A percentile compares a stretch with the other conserved stretches of the same genome.
Evolutionary conservation across 1,139 yeast genomes (phyloP).

Genomic region (Geotrichum europaeum): DNA sequence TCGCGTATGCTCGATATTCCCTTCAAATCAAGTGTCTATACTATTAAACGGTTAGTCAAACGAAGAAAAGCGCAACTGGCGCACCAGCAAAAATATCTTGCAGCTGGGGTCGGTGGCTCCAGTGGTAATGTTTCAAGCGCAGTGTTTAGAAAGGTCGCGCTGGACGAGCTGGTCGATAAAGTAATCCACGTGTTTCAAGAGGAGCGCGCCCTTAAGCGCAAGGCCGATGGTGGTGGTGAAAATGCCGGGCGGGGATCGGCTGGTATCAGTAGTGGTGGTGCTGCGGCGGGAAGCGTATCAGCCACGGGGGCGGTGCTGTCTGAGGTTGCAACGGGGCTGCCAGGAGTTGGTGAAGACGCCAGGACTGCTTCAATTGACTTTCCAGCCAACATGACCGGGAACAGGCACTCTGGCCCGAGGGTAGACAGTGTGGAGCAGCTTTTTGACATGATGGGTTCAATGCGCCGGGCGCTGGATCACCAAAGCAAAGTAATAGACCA

Average conservation of each 20-base stretch:
- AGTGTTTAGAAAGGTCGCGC: constrained; percentile 1
- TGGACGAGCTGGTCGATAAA: constrained; percentile 4
- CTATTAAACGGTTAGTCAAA: constrained; percentile 12
- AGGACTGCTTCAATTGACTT: neutral
- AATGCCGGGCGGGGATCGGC: neutral
- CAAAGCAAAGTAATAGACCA: neutral
- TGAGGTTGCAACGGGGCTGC: neutral
- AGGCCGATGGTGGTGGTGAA: neutral
- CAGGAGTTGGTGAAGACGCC: neutral
- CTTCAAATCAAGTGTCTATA: constrained; percentile 14
- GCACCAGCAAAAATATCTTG: neutral
- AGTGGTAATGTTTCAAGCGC: neutral
- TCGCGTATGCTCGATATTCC: constrained; percentile 7
- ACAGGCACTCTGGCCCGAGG: neutral
- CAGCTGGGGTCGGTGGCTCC: neutral
- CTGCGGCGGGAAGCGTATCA: neutral
- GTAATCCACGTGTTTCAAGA: constrained; percentile 8
- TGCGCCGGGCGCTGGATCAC: neutral
- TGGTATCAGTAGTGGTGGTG: neutral
- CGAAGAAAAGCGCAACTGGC: constrained; percentile 1
- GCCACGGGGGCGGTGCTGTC: neutral
- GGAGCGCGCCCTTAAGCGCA: constrained; percentile 4
- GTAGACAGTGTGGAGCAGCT: neutral
- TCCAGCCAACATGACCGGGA: neutral
- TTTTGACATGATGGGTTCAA: neutral